A percentile compares a stretch with the other conserved stretches of the same genome.
phyloP scores from a whole-genome alignment of 495 filamentous ascomycete species.

The Saxispiralis lemnorum region DNA sequence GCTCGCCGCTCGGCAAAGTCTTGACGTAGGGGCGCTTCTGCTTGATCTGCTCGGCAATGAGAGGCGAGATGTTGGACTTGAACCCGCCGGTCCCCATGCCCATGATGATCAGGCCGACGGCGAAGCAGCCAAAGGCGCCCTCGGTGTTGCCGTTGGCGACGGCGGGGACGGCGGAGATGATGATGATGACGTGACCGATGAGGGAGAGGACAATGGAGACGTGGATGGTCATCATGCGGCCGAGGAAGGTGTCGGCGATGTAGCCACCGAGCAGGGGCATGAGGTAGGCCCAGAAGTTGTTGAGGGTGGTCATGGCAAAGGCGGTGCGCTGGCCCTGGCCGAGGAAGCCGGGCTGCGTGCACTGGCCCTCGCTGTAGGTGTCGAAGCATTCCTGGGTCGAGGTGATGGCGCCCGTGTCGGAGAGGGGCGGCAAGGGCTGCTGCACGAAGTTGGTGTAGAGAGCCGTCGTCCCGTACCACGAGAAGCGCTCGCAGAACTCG shows the following conservation, averaged over 20 bases:
- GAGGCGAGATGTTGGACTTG: constrained; percentile 50
- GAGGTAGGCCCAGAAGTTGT: constrained; percentile 15
- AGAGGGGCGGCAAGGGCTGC: neutral
- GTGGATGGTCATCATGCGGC: constrained; percentile 51
- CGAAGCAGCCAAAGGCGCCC: constrained; percentile 1
- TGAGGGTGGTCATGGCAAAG: neutral
- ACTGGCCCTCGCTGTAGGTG: neutral
- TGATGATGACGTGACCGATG: constrained; percentile 22
- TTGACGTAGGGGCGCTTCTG: constrained; percentile 41
- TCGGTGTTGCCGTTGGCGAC: neutral
- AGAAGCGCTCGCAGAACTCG: constrained; percentile 49
- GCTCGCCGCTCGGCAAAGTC: constrained; percentile 38
- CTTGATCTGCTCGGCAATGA: constrained; percentile 58
- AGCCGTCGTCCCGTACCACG: constrained; percentile 37
- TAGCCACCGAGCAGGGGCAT: constrained; percentile 41
- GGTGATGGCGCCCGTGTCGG: neutral
- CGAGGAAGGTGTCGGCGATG: constrained; percentile 46
- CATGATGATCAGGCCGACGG: constrained; percentile 25
- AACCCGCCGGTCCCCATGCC: constrained; percentile 52
- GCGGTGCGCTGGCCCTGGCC: neutral
- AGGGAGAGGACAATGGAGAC: constrained; percentile 32
- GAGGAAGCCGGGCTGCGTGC: neutral
- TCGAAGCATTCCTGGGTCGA: neutral
- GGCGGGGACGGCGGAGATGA: constrained; percentile 1
- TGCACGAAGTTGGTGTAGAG: constrained; percentile 8